Conservation (phyloP, 2,329 filamentous ascomycete species). For the Ophiostoma pallidulum region DNA sequence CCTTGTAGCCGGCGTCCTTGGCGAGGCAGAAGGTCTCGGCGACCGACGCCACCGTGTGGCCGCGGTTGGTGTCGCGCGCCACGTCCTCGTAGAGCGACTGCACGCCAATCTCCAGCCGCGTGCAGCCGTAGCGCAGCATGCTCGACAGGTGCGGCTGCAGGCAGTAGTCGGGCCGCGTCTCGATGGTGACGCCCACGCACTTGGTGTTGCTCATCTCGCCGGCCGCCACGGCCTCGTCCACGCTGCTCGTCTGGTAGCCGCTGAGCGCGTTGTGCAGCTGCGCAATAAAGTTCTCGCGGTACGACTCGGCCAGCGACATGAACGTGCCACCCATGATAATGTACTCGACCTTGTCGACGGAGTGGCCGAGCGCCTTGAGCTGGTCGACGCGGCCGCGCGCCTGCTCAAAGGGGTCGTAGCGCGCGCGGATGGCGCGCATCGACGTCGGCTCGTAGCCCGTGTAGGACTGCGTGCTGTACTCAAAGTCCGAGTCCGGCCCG, state of each 20-base stretch:
- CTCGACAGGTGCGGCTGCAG: slow-evolving; percentile 87
- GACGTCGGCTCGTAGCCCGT: slow-evolving; percentile 97
- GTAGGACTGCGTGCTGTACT: slow-evolving; percentile 98
- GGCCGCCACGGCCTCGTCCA: slow-evolving; percentile 89
- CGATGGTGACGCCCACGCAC: slow-evolving; percentile 97
- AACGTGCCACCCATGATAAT: slow-evolving; percentile 99
- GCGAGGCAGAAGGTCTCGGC: slow-evolving; percentile 95
- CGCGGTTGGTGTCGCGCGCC: slow-evolving; percentile 92
- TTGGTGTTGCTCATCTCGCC: slow-evolving; percentile 95
- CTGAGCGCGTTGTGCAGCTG: slow-evolving; percentile 95
- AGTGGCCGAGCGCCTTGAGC: slow-evolving; percentile 89
- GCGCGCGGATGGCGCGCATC: slow-evolving; percentile 93
- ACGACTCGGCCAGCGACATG: slow-evolving; percentile 86
- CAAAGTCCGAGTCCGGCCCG: slow-evolving; percentile 95
- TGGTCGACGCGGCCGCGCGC: slow-evolving; percentile 92
- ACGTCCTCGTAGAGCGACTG: slow-evolving; percentile 97
- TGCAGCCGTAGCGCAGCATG: slow-evolving; percentile 98
- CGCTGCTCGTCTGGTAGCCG: slow-evolving; percentile 86
- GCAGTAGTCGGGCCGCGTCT: slow-evolving; percentile 95
- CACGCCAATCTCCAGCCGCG: slow-evolving; percentile 85
- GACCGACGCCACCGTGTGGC: slow-evolving; percentile 89
- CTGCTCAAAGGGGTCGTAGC: slow-evolving; percentile 97
- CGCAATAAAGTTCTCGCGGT: slow-evolving; percentile 87
- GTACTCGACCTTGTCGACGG: slow-evolving; percentile 98
- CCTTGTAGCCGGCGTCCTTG: slow-evolving; percentile 97